Base-by-base conservation (phyloP, 768 basidiomycete genomes). In the Vararia minispora region DNA sequence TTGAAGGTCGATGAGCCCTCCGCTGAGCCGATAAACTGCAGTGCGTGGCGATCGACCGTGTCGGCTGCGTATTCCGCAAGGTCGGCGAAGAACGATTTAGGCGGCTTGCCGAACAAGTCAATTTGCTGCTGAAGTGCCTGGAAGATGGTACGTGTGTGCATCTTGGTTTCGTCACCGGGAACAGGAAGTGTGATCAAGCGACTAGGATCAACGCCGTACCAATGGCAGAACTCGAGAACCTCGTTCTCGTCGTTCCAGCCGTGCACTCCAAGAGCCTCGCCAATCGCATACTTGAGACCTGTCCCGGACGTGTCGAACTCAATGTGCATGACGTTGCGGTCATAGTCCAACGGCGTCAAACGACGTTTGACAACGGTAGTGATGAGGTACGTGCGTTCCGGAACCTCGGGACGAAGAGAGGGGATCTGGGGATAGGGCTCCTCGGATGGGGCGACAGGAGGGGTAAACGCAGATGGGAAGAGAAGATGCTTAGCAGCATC, bases 301-400 rank as follows among this genome's bases (percentile, higher is more conserved):
- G 95, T 99, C 23, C 87, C 86, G 20, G 73, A 65, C 3, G 87
- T 89, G 56, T 91, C 78, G 55, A 99, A 92, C 64, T 97, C 95
- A 49, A 99, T 72, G 63, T 99, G 95, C 70, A 98, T 98, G 23
- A 99, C 91, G 60, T 99, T 98, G 49, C 95, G 87, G 59, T 97
- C 85, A 62, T 99, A 99, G 45, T 94, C 90, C 48, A 76, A 59
- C 23, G 95, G 95, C 1, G 95, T 98, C 33, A 99, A 74, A 23
- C 95, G 86, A 30, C 80, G 78, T 64, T 97, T 98, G 58, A 95
- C 91, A 5, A 79, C 76, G 58, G 90, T 92, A 7, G 87, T 94
- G 40, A 97, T 79, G 39, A 98, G 76, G 72, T 73, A 97, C 17
- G 91, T 98, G 52, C 81, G 79, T 42, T 97, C 94, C 3, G 81